Evolutionary conservation across 148 eudicot genomes (phyloP).

Genomic region (Dysphania ambrosioides): DNA sequence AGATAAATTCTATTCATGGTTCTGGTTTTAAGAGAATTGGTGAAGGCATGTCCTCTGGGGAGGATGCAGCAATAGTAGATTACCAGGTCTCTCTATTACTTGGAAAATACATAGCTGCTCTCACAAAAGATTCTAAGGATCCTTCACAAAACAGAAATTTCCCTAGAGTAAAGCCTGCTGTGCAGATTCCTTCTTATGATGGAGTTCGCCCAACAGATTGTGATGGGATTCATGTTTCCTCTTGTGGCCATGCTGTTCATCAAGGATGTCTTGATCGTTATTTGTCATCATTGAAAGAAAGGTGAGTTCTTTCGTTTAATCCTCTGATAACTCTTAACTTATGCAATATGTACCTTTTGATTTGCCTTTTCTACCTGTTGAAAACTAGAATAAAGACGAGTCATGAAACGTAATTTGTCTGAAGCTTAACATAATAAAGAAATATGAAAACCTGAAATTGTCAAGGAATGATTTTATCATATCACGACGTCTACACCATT

Average conservation of each 20-base stretch:
- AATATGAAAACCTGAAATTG: neutral
- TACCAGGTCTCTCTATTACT: constrained; percentile 47
- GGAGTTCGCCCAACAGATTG: constrained; percentile 66
- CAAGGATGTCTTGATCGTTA: constrained; percentile 94
- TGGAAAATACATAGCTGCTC: constrained; percentile 72
- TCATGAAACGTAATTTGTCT: too few species aligned
- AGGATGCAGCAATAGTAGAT: constrained; percentile 20
- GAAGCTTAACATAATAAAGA: neutral
- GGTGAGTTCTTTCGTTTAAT: constrained; percentile 39
- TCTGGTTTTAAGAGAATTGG: constrained; percentile 31
- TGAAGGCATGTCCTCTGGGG: constrained; percentile 27
- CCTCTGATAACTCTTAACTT: neutral
- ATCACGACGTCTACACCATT: too few species aligned
- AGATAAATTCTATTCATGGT: constrained; percentile 22
- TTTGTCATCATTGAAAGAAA: constrained; percentile 77
- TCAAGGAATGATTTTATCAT: too few species aligned
- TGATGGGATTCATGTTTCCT: constrained; percentile 86
- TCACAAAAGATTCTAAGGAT: constrained; percentile 44
- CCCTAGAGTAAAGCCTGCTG: constrained; percentile 34
- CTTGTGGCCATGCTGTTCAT: constrained; percentile 99
- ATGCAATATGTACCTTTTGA: neutral
- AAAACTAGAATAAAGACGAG: neutral
- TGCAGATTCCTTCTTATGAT: constrained; percentile 36
- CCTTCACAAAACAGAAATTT: constrained; percentile 40
- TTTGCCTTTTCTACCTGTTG: neutral